Conservation (phyloP, 805 yeast genomes). For the Suhomyces kilbournensis region DNA sequence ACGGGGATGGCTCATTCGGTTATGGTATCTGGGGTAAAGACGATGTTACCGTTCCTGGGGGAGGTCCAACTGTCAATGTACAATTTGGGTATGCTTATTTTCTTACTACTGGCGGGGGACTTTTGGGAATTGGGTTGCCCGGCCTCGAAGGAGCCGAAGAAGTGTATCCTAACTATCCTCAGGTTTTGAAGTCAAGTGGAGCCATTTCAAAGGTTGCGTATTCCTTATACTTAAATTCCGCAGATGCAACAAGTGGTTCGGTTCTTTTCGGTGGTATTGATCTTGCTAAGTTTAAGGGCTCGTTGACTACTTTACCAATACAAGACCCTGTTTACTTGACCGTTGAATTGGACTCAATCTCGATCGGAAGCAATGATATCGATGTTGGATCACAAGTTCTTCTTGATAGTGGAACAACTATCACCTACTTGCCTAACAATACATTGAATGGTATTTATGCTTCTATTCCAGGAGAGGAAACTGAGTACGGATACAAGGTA, state of each 20-base stretch:
- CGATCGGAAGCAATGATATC: constrained; percentile 7
- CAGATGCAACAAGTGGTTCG: constrained; percentile 17
- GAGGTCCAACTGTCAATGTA: constrained; percentile 7
- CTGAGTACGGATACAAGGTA: constrained; percentile 9
- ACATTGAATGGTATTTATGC: background rate
- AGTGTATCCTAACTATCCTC: constrained; percentile 16
- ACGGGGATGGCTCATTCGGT: constrained; percentile 49
- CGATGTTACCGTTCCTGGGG: constrained; percentile 4
- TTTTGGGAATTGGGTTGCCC: constrained; percentile 8
- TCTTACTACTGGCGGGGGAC: constrained; percentile 3
- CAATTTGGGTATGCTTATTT: constrained; percentile 6
- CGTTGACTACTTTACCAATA: constrained; percentile 2
- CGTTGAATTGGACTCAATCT: background rate
- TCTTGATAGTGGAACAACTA: constrained; percentile 8
- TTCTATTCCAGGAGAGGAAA: background rate
- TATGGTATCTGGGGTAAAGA: constrained; percentile 26
- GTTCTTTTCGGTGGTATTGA: constrained; percentile 32
- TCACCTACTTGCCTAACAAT: background rate
- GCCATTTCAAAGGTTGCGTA: constrained; percentile 19
- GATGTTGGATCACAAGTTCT: background rate
- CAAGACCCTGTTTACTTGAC: background rate
- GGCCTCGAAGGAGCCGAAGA: background rate
- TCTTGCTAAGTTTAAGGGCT: constrained; percentile 15
- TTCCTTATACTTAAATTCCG: constrained; percentile 23
- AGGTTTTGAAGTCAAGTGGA: constrained; percentile 24